These are phyloP conservation scores for Moesziomyces globuligerus DNA, from an alignment of 1,284 basidiomycete species.

Conservation along the genomic window DNA sequence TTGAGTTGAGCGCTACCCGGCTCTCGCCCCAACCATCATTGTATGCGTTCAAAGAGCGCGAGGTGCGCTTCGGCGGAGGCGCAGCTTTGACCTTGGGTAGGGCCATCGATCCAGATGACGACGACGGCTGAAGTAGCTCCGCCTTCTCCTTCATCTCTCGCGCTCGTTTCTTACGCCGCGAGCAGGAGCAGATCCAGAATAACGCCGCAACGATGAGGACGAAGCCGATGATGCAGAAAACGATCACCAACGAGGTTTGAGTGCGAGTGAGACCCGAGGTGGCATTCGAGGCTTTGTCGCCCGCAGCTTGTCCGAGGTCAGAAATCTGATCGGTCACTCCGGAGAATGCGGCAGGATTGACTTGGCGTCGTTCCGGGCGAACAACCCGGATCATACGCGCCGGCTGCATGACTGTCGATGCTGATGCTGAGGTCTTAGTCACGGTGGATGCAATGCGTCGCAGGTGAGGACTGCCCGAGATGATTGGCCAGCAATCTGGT, in stretches of 20 bases:
- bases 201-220: constrained; percentile 16
- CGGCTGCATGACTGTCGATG: constrained; percentile 3
- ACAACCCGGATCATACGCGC: constrained; percentile 6
- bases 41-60: constrained; percentile 1
- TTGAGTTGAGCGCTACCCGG: constrained; percentile 35
- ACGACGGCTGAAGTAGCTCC: constrained; percentile 10
- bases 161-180: constrained; percentile 26
- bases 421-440: background rate
- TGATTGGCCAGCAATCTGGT: constrained; percentile 21
- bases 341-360: constrained; percentile 41
- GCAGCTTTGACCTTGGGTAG: background rate
- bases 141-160: constrained; percentile 24
- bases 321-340: constrained; percentile 47
- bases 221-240: constrained; percentile 19
- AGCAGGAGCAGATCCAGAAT: constrained; percentile 39
- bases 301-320: constrained; percentile 15
- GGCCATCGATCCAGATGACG: constrained; percentile 3
- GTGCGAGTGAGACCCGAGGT: constrained; percentile 22
- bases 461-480: background rate
- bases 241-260: constrained; percentile 18
- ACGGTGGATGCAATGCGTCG: background rate
- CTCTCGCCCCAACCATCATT: constrained; percentile 34
- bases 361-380: constrained; percentile 12
- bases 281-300: constrained; percentile 18
- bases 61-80: constrained; percentile 4